Conservation (phyloP, 2,329 filamentous ascomycete species). For the Aspergillus ibericus region DNA sequence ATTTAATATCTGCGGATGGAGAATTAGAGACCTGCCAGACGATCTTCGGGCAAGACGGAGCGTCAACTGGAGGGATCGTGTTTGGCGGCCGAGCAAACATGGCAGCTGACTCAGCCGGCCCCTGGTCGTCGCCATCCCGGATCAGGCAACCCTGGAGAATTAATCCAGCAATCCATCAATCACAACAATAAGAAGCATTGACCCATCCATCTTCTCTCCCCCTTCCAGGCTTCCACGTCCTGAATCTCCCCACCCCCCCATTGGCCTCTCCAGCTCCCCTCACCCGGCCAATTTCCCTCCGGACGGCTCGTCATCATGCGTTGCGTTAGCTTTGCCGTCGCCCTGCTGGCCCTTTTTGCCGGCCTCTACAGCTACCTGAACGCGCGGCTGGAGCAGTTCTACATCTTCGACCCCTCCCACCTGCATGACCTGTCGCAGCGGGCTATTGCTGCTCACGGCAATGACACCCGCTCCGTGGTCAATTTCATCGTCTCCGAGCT, state of each 20-base stretch:
- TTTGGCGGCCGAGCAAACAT: neutral
- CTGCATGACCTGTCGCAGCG: conserved; percentile 68
- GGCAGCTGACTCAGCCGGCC: neutral
- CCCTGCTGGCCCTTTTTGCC: conserved; percentile 37
- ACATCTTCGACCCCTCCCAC: conserved; percentile 70
- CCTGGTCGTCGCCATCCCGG: neutral
- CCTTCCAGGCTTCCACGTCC: neutral
- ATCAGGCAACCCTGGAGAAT: neutral
- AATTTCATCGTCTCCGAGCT: conserved; percentile 70
- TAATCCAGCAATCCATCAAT: neutral
- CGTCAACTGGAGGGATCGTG: neutral
- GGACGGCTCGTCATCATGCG: conserved; percentile 21
- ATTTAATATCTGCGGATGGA: neutral
- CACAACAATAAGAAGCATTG: neutral
- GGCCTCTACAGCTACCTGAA: conserved; percentile 40
- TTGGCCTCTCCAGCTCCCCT: neutral
- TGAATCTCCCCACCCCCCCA: neutral
- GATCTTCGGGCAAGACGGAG: no score
- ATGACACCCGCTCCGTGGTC: conserved; percentile 71
- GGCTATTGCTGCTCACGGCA: conserved; percentile 68
- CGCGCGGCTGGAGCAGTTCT: conserved; percentile 54
- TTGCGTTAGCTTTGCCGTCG: conserved; percentile 32
- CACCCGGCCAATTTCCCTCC: conserved; percentile 5
- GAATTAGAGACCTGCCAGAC: neutral
- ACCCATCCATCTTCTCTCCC: neutral